A percentile compares a stretch with the other conserved stretches of the same genome.
Conservation (phyloP, 2,329 filamentous ascomycete species). For the Cordyceps farinosa region DNA sequence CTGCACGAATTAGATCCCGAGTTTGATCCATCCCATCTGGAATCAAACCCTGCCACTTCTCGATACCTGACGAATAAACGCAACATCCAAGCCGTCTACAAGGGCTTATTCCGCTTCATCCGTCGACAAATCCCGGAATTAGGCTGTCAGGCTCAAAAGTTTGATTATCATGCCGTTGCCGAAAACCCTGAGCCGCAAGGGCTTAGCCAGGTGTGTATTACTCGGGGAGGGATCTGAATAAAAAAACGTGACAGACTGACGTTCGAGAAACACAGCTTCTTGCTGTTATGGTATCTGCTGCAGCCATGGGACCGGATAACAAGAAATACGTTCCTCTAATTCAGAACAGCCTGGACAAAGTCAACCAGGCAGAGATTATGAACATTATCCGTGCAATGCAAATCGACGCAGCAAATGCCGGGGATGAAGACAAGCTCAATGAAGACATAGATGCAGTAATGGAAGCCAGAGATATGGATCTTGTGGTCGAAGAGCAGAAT, state of each 20-base stretch:
- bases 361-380: conserved; percentile 44
- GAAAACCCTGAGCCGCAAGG: conserved; percentile 54
- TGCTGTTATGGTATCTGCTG: conserved; percentile 58
- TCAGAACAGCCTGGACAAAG: conserved; percentile 38
- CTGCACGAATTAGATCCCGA: conserved; percentile 55
- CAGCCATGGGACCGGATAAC: conserved; percentile 56
- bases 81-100: conserved; percentile 52
- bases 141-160: conserved; percentile 48
- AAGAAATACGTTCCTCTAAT: conserved; percentile 50
- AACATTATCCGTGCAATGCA: conserved; percentile 43
- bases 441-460: conserved; percentile 39
- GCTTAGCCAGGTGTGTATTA: conserved; percentile 45
- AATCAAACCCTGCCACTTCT: conserved; percentile 41
- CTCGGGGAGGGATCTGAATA: not conserved
- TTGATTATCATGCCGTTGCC: conserved; percentile 56
- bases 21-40: conserved; percentile 54
- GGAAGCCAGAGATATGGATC: conserved; percentile 49
- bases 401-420: conserved; percentile 34
- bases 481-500: conserved; percentile 55
- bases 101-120: conserved; percentile 53
- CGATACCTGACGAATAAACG: conserved; percentile 47
- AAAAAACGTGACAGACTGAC: conserved; percentile 24
- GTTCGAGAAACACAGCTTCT: conserved; percentile 48
- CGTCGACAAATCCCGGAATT: conserved; percentile 50
- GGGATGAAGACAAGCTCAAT: conserved; percentile 38